phyloP scores from a whole-genome alignment of 495 filamentous ascomycete species.

The Penicillium flavigenum region DNA sequence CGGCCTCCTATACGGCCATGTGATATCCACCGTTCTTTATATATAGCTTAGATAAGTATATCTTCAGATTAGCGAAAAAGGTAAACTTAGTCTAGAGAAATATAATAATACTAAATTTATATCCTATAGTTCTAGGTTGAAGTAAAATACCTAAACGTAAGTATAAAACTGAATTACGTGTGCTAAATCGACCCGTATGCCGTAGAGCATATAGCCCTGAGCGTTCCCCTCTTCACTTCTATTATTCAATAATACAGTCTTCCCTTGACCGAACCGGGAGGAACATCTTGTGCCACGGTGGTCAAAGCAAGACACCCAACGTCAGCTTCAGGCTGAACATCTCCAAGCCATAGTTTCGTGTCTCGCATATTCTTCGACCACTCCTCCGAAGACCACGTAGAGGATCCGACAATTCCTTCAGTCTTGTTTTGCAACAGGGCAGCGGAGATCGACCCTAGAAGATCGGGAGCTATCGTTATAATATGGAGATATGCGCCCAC shows the following conservation, averaged over 20 bases:
- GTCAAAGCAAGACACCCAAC: slow-evolving; percentile 1
- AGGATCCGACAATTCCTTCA: not conserved
- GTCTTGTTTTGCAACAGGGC: not conserved
- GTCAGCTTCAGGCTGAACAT: slow-evolving; percentile 1
- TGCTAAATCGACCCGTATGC: too few species aligned
- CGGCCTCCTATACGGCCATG: too few species aligned
- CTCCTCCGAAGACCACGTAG: not conserved
- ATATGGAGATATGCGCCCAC: not conserved
- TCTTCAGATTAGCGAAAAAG: too few species aligned
- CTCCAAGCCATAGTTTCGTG: slow-evolving; percentile 1
- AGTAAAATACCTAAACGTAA: too few species aligned
- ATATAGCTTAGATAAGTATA: too few species aligned
- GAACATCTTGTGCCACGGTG: not conserved
- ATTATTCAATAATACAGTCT: not conserved
- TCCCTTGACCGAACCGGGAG: not conserved
- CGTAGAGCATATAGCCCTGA: too few species aligned
- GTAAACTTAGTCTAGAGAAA: too few species aligned
- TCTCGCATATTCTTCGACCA: not conserved
- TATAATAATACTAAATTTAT: too few species aligned
- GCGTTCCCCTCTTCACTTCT: too few species aligned
- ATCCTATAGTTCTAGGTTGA: too few species aligned
- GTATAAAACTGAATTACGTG: too few species aligned
- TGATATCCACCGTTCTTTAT: too few species aligned
- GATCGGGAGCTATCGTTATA: not conserved
- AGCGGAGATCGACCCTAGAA: not conserved